A percentile compares a stretch with the other conserved stretches of the same genome.
phyloP scores from a whole-genome alignment of 805 yeast genomes.

The Sugiyamaella americana region DNA sequence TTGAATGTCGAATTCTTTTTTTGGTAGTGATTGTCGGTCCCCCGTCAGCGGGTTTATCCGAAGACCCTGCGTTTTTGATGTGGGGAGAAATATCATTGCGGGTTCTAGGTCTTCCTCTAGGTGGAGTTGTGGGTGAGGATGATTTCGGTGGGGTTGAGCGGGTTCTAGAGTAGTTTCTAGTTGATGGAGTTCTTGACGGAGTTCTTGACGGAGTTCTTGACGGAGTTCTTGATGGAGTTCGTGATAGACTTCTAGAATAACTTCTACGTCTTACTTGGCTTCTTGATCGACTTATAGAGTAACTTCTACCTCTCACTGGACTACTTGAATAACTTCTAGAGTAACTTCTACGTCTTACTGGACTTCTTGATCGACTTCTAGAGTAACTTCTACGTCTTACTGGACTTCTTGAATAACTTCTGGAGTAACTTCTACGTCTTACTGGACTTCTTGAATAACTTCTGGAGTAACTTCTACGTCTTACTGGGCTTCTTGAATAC shows the following conservation, averaged over 20 bases:
- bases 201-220: no score
- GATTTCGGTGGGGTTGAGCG: no score
- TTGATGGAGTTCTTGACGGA: no score
- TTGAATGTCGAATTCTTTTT: no score
- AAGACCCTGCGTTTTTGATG: no score
- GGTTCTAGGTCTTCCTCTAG: no score
- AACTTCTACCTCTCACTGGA: constrained; percentile 7
- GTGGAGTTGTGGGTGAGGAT: no score
- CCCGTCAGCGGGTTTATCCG: no score
- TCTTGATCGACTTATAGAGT: constrained; percentile 8
- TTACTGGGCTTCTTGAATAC: background rate
- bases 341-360: constrained; percentile 13
- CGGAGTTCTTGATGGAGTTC: no score
- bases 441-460: background rate
- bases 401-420: constrained; percentile 3
- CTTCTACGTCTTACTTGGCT: constrained; percentile 10
- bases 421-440: background rate
- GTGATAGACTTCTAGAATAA: constrained; percentile 19
- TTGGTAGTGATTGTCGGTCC: no score
- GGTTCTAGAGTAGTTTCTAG: no score
- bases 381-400: constrained; percentile 7
- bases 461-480: constrained; percentile 1
- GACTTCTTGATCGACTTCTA: constrained; percentile 5
- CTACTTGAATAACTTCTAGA: constrained; percentile 14
- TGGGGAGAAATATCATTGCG: no score